A percentile compares a stretch with the other conserved stretches of the same genome.
phyloP scores from a whole-genome alignment of 345 rosid genomes.

The Geranium rotundifolium region DNA sequence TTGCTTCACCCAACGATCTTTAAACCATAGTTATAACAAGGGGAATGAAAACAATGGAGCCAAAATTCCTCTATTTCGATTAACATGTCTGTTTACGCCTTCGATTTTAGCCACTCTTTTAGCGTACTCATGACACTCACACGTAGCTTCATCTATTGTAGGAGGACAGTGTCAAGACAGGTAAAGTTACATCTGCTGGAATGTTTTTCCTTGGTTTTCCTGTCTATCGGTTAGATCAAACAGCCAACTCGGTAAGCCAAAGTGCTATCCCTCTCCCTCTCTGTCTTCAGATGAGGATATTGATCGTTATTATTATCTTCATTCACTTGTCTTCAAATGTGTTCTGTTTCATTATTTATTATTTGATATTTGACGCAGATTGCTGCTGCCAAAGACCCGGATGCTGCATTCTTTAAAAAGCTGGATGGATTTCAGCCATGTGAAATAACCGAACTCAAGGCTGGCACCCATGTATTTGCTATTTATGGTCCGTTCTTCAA shows the following conservation, averaged over 20 bases:
- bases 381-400: slow-evolving; percentile 85
- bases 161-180: slow-evolving; percentile 88
- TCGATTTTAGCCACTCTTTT: neutral
- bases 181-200: slow-evolving; percentile 85
- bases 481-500: slow-evolving; percentile 64
- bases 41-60: neutral
- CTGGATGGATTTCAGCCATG: slow-evolving; percentile 95
- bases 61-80: neutral
- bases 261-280: neutral
- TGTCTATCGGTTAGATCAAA: slow-evolving; percentile 79
- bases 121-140: neutral
- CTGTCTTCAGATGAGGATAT: neutral
- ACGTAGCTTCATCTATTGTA: slow-evolving; percentile 10
- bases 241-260: slow-evolving; percentile 56
- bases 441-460: slow-evolving; percentile 79
- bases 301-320: neutral
- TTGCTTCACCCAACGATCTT: neutral
- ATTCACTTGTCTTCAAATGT: neutral
- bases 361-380: slow-evolving; percentile 25
- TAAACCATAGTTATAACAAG: too few relatives aligned
- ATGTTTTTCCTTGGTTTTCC: slow-evolving; percentile 97
- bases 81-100: neutral
- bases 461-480: slow-evolving; percentile 85
- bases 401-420: slow-evolving; percentile 80
- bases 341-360: slow-evolving; percentile 11